Evolutionary conservation across 2,329 filamentous ascomycete species (phyloP).

Genomic region (Trichophyton benhamiae): DNA sequence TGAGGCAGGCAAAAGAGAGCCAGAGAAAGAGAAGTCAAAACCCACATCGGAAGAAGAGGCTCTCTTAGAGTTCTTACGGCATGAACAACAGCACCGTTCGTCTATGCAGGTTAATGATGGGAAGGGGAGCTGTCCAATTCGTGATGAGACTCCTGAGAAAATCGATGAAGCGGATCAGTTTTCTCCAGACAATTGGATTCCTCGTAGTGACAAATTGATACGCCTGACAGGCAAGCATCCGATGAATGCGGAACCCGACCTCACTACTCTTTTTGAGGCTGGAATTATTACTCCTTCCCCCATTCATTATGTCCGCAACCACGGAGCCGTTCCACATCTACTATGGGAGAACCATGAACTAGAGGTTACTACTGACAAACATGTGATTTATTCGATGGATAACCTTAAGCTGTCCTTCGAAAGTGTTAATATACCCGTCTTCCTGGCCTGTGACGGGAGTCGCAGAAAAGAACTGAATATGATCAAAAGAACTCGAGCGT

Average conservation of each 20-base stretch:
- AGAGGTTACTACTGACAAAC: constrained; percentile 25
- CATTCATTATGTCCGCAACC: constrained; percentile 43
- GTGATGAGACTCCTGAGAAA: constrained; percentile 25
- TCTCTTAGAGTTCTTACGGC: constrained; percentile 30
- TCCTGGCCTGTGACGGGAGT: constrained; percentile 40
- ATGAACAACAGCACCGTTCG: constrained; percentile 35
- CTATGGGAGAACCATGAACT: constrained; percentile 40
- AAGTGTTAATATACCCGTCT: constrained; percentile 37
- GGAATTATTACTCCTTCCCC: constrained; percentile 42
- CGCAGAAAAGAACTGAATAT: constrained; percentile 43
- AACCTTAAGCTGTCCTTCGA: constrained; percentile 32
- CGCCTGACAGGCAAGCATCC: constrained; percentile 43
- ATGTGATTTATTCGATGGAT: constrained; percentile 34
- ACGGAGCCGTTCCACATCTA: constrained; percentile 41
- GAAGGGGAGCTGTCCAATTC: background rate
- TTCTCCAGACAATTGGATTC: constrained; percentile 44
- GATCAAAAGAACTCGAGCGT: constrained; percentile 38
- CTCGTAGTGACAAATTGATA: constrained; percentile 36
- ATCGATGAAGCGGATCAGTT: constrained; percentile 42
- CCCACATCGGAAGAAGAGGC: constrained; percentile 30
- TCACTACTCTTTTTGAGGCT: constrained; percentile 34
- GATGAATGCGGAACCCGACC: constrained; percentile 38
- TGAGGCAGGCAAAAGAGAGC: constrained; percentile 3
- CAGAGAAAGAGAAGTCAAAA: constrained; percentile 16
- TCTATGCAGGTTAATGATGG: constrained; percentile 17